Evolutionary conservation across 1,139 yeast species (phyloP).

Genomic region (Hansenula anomala): DNA sequence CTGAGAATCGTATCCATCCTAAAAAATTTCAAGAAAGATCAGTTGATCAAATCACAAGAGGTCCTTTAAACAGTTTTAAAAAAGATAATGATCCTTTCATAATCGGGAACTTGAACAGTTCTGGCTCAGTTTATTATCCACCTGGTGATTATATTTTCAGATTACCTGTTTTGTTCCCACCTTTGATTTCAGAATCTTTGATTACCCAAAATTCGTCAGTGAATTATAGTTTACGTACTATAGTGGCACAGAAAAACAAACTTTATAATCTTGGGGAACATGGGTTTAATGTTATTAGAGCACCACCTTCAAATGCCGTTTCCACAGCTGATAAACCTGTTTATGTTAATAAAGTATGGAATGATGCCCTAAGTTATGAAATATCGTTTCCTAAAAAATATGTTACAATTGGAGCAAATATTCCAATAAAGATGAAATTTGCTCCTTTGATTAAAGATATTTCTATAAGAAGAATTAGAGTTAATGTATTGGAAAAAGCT

Average conservation of each 20-base stretch:
- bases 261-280: constrained; percentile 15
- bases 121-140: constrained; percentile 11
- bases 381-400: constrained; percentile 73
- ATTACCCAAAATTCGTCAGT: constrained; percentile 33
- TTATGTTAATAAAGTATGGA: constrained; percentile 80
- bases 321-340: constrained; percentile 77
- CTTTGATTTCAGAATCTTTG: constrained; percentile 69
- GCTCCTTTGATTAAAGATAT: constrained; percentile 70
- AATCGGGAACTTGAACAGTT: constrained; percentile 8
- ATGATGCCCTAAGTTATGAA: constrained; percentile 71
- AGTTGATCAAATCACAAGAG: constrained; percentile 12
- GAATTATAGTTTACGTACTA: constrained; percentile 24
- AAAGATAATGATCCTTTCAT: constrained; percentile 14
- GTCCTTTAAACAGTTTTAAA: constrained; percentile 8
- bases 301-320: constrained; percentile 76
- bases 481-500: constrained; percentile 68
- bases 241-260: constrained; percentile 18
- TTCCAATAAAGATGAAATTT: constrained; percentile 59
- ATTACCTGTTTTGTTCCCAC: constrained; percentile 66
- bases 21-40: constrained; percentile 8
- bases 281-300: constrained; percentile 43
- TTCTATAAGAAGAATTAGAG: constrained; percentile 62
- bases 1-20: constrained; percentile 14
- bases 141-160: constrained; percentile 80
- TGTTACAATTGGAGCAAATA: constrained; percentile 63